phyloP scores from a whole-genome alignment of 2,329 filamentous ascomycete genomes.

The Apiospora hydei region DNA sequence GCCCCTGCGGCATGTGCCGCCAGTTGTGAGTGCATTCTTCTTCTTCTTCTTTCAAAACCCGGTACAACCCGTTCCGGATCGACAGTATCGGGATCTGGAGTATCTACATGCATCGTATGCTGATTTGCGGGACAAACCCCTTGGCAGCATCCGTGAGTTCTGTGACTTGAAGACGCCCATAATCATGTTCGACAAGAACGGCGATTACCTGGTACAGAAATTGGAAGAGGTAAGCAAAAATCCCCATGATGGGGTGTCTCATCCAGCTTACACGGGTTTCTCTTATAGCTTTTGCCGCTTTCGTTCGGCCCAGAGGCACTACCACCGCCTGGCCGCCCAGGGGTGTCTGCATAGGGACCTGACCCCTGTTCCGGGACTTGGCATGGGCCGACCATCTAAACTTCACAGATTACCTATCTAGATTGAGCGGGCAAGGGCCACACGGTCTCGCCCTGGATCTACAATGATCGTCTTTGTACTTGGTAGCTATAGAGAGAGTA shows the following conservation, averaged over 20 bases:
- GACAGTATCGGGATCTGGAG: not conserved
- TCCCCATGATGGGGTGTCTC: not conserved
- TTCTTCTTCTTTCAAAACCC: not conserved
- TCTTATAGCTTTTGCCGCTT: constrained; percentile 67
- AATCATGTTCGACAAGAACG: constrained; percentile 90
- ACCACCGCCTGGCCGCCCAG: constrained; percentile 43
- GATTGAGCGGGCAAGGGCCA: not conserved
- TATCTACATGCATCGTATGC: not conserved
- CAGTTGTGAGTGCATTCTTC: constrained; percentile 76
- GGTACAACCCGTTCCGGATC: not conserved
- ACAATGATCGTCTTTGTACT: not conserved
- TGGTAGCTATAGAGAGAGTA: not conserved
- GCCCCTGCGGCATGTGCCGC: constrained; percentile 94
- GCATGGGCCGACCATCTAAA: not conserved
- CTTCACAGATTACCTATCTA: constrained; percentile 17
- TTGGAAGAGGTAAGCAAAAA: constrained; percentile 67
- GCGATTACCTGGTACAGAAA: constrained; percentile 72
- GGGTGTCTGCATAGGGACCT: constrained; percentile 9
- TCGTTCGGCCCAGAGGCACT: constrained; percentile 73
- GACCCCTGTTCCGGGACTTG: constrained; percentile 9
- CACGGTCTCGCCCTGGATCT: constrained; percentile 11
- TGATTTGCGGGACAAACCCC: constrained; percentile 16
- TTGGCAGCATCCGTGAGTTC: constrained; percentile 75
- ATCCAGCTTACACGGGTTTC: not conserved
- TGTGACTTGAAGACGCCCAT: constrained; percentile 74